Conservation (phyloP, 768 basidiomycete genomes). For the Termitomyces sp. region DNA sequence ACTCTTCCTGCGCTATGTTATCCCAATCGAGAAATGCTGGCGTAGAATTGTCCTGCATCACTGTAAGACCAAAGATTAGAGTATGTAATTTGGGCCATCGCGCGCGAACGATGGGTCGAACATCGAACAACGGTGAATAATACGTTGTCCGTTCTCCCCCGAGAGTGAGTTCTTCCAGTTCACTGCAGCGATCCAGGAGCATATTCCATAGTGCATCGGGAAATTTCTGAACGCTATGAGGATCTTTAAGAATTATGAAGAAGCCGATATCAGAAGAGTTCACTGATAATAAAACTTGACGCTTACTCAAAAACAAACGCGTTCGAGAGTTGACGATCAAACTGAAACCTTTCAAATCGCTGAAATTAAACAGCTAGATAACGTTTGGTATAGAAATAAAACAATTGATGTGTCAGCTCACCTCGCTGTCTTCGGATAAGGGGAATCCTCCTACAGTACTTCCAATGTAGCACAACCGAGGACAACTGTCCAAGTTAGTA, state of each 20-base stretch:
- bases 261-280: not conserved
- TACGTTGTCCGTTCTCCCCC: constrained; percentile 11
- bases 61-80: constrained; percentile 14
- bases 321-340: constrained; percentile 13
- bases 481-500: constrained; percentile 13
- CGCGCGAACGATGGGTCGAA: constrained; percentile 14
- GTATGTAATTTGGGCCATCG: constrained; percentile 16
- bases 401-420: not conserved
- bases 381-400: not conserved
- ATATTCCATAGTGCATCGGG: constrained; percentile 44
- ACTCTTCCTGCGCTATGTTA: constrained; percentile 2
- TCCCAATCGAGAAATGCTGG: not conserved
- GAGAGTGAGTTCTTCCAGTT: constrained; percentile 37
- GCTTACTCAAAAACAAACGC: constrained; percentile 6
- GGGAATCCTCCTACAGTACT: constrained; percentile 14
- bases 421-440: constrained; percentile 16
- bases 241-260: constrained; percentile 7
- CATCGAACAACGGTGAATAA: constrained; percentile 12
- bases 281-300: not conserved
- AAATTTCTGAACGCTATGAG: constrained; percentile 6
- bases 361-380: constrained; percentile 18
- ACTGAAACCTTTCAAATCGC: constrained; percentile 15
- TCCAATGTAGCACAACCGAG: constrained; percentile 15
- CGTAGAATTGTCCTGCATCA: constrained; percentile 7
- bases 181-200: constrained; percentile 38